Evolutionary conservation across 345 rosid species (phyloP), one percentile per base, ranked within the genome.

Genomic region (Luvunga scandens): DNA sequence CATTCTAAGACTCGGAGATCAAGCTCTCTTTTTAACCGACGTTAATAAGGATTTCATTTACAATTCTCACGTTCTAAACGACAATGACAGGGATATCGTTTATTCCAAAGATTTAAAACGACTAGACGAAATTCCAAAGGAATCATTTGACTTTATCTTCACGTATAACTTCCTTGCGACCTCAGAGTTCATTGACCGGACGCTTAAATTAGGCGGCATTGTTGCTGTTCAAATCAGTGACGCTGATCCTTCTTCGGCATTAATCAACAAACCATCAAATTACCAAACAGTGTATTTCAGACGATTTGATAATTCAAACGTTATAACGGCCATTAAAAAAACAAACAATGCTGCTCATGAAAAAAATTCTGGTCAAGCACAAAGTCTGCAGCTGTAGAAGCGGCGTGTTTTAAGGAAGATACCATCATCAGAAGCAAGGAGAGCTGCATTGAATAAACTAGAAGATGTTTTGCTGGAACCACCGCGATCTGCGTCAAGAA

Each of bases 391-490:
- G 45, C 81, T 42, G 13, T 45, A 81, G 0, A 81, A 93, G 63
- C 80, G 86, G 53, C 77, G 84, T 67, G 90, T 89, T 18, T 72
- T 79, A 21, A 81, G 79, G 1, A 82, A 80, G 19, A 55, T 7
- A 55, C 6, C n/a, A 27, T 72, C 78, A 22, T 42, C 1, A 42
- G 90, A 84, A 25, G 87, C 86, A 16, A 90, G 82, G 82, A 86
- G 83, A 61, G 89, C 85, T 6, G 97, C 91, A 55, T 78, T 90
- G 75, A 79, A 80, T 6, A 87, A 91, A 36, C 88, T 92, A 0
- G 97, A 94, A 81, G 92, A 94, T 66, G 97, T 90, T 19, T 92
- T 89, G 27, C 89, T 91, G 16, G 97, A 94, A 78, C 97, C 95
- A 61, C 97, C 95, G 62, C 71, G 94, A 79, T 86, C 90, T 18